These are phyloP conservation scores for Phoma sp. DNA, from an alignment of 2,329 filamentous ascomycete species.

Conservation along the genomic window DNA sequence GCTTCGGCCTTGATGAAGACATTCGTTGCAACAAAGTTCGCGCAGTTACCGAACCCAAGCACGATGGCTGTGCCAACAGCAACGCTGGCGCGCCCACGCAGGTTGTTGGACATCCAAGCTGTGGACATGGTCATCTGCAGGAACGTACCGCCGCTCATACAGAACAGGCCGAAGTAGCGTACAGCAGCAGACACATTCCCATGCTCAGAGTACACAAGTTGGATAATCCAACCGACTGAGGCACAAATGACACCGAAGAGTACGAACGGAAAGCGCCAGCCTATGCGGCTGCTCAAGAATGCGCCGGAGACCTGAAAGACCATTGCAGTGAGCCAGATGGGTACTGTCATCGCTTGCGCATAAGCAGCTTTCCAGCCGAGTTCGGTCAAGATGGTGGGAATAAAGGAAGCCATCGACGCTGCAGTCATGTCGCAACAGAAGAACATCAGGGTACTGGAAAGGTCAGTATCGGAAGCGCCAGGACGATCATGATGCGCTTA, in stretches of 20 bases:
- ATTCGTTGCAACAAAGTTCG: conserved; percentile 62
- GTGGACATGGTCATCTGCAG: conserved; percentile 62
- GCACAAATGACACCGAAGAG: conserved; percentile 46
- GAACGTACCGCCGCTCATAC: conserved; percentile 52
- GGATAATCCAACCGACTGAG: conserved; percentile 60
- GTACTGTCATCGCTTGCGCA: conserved; percentile 46
- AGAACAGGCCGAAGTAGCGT: conserved; percentile 53
- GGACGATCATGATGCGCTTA: conserved; percentile 56
- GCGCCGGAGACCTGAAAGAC: conserved; percentile 32
- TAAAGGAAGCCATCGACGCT: conserved; percentile 40
- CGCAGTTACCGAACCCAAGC: conserved; percentile 59
- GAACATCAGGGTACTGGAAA: conserved; percentile 38
- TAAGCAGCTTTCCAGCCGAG: conserved; percentile 42
- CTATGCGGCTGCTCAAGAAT: conserved; percentile 35
- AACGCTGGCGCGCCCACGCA: conserved; percentile 37
- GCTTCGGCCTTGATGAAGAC: conserved; percentile 39
- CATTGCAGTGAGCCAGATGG: conserved; percentile 43
- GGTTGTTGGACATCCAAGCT: conserved; percentile 63
- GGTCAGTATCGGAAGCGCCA: conserved; percentile 9
- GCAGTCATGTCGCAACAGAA: conserved; percentile 47
- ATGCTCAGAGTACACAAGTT: conserved; percentile 51
- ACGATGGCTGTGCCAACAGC: conserved; percentile 31
- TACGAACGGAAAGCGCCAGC: conserved; percentile 42
- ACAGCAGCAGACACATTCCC: conserved; percentile 59
- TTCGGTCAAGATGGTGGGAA: conserved; percentile 45